These are phyloP conservation scores for Citrullus colocynthis DNA, from an alignment of 306 rosid species.

Conservation along the genomic window DNA sequence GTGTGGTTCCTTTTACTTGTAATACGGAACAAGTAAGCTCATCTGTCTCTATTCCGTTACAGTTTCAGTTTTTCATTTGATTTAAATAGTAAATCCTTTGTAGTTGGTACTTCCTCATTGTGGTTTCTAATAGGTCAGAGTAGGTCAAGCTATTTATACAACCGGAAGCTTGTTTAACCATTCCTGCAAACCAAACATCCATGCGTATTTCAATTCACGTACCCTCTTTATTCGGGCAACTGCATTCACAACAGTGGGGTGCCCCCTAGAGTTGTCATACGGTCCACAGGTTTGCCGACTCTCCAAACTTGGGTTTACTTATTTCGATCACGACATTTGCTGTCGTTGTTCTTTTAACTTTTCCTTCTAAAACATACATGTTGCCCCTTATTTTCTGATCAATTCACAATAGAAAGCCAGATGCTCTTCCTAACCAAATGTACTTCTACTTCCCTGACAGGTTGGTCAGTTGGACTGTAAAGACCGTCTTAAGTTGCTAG, in stretches of 20 bases:
- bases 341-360: conserved; percentile 7
- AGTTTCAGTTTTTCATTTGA: neutral
- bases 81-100: neutral
- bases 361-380: neutral
- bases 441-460: conserved; percentile 26
- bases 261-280: conserved; percentile 68
- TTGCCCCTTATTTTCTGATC: neutral
- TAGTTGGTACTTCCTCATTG: neutral
- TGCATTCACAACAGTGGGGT: conserved; percentile 35
- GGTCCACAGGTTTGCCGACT: conserved; percentile 70
- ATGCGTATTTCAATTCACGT: conserved; percentile 73
- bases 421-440: neutral
- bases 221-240: conserved; percentile 58
- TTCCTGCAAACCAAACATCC: conserved; percentile 72
- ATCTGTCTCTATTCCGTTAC: neutral
- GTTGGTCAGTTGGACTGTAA: conserved; percentile 77
- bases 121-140: conserved; percentile 48
- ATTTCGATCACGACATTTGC: neutral
- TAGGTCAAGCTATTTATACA: conserved; percentile 78
- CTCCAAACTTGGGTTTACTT: neutral
- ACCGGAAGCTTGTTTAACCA: conserved; percentile 80
- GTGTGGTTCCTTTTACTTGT: conserved; percentile 32
- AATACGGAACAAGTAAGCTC: conserved; percentile 66
- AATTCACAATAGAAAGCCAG: neutral
- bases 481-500: conserved; percentile 53